Conservation (phyloP, 2,329 filamentous ascomycete species). For the Zasmidium cellare region DNA sequence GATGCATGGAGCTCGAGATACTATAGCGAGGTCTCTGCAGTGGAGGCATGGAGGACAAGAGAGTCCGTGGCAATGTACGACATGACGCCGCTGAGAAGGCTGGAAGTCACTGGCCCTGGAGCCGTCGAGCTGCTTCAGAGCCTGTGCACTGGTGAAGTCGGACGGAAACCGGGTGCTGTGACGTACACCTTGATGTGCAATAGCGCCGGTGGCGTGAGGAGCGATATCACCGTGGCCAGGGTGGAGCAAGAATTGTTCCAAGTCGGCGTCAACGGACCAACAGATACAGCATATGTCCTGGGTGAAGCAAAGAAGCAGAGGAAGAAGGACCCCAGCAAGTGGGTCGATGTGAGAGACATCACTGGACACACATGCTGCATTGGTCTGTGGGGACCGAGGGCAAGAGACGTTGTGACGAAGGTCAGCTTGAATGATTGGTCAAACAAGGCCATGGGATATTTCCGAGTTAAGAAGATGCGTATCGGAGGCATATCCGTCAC, state of each 20-base stretch:
- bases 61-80: conserved; percentile 64
- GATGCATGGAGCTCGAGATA: conserved; percentile 60
- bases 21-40: conserved; percentile 60
- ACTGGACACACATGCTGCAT: conserved; percentile 62
- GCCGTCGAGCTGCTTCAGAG: conserved; percentile 56
- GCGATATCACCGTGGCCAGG: conserved; percentile 59
- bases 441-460: conserved; percentile 51
- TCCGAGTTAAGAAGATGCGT: conserved; percentile 49
- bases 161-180: conserved; percentile 50
- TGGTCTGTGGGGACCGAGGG: conserved; percentile 62
- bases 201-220: conserved; percentile 53
- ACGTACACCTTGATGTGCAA: conserved; percentile 61
- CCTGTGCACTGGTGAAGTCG: conserved; percentile 53
- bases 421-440: conserved; percentile 50
- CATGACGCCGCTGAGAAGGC: conserved; percentile 59
- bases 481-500: conserved; percentile 59
- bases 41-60: conserved; percentile 65
- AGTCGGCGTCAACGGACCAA: conserved; percentile 57
- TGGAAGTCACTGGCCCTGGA: conserved; percentile 60
- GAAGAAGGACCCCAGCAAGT: conserved; percentile 40
- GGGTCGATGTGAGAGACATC: conserved; percentile 58
- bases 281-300: conserved; percentile 56
- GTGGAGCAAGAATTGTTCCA: conserved; percentile 54
- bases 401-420: conserved; percentile 51
- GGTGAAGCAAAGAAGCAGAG: conserved; percentile 54